Conservation (phyloP, 2,329 filamentous ascomycete genomes). For the Botryotinia globosa region DNA sequence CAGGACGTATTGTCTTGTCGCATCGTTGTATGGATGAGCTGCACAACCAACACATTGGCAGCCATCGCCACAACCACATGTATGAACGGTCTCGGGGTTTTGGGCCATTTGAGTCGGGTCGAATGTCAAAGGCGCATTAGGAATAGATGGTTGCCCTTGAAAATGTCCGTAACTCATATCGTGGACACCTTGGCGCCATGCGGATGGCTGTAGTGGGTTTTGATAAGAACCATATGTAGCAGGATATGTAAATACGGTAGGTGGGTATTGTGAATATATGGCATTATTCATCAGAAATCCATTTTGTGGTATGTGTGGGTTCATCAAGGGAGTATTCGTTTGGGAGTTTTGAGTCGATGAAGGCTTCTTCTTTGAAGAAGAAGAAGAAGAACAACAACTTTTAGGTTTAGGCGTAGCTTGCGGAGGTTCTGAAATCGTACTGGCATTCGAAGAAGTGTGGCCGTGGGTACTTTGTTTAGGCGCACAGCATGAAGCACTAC, state of each 20-base stretch:
- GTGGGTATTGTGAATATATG: slow-evolving; percentile 31
- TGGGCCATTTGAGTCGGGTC: slow-evolving; percentile 41
- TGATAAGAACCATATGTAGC: slow-evolving; percentile 54
- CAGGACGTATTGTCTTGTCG: slow-evolving; percentile 54
- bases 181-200: slow-evolving; percentile 50
- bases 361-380: slow-evolving; percentile 38
- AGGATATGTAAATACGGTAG: slow-evolving; percentile 52
- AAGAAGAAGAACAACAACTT: slow-evolving; percentile 45
- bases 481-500: slow-evolving; percentile 27
- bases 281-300: slow-evolving; percentile 28
- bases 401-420: slow-evolving; percentile 24
- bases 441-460: slow-evolving; percentile 30
- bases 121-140: slow-evolving; percentile 25
- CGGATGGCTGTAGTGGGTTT: slow-evolving; percentile 53
- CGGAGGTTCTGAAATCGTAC: slow-evolving; percentile 27
- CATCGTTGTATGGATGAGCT: slow-evolving; percentile 64
- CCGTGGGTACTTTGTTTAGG: slow-evolving; percentile 30
- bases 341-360: slow-evolving; percentile 26
- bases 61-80: slow-evolving; percentile 61
- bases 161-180: slow-evolving; percentile 41
- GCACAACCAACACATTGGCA: slow-evolving; percentile 68
- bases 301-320: slow-evolving; percentile 34
- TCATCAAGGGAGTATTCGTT: slow-evolving; percentile 17
- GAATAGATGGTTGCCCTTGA: slow-evolving; percentile 29
- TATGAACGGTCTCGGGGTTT: slow-evolving; percentile 39